These are phyloP conservation scores for Mortierella antarctica DNA, from an alignment of 192 early-diverging fungal genomes.

Conservation along the genomic window DNA sequence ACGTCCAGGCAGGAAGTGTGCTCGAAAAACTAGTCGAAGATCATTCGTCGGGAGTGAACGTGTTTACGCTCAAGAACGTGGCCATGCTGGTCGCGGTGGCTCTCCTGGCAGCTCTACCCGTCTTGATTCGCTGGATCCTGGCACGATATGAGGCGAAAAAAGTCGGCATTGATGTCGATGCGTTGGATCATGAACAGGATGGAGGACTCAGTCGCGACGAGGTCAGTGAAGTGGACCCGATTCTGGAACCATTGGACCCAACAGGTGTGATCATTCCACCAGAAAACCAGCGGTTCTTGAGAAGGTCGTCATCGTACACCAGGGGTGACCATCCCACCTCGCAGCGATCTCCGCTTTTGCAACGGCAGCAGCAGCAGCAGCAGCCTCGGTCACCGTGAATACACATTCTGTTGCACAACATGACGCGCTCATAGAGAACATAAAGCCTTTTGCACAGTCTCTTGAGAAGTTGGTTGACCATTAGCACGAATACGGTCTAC, in stretches of 20 bases:
- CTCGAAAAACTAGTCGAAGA: conserved; percentile 62
- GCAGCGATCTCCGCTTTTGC: too few species aligned
- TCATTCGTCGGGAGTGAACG: conserved; percentile 38
- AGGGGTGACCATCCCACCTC: conserved; percentile 24
- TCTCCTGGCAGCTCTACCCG: conserved; percentile 59
- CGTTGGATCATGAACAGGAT: conserved; percentile 16
- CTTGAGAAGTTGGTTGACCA: too few species aligned
- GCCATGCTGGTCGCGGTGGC: conserved; percentile 58
- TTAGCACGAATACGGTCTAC: too few species aligned
- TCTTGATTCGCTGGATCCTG: conserved; percentile 52
- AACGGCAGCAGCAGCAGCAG: too few species aligned
- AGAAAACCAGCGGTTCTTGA: conserved; percentile 41
- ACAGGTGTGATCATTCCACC: conserved; percentile 46
- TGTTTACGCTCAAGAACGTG: conserved; percentile 61
- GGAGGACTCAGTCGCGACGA: background rate
- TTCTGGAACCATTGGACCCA: conserved; percentile 44
- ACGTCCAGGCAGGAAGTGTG: conserved; percentile 68
- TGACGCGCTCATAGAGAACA: too few species aligned
- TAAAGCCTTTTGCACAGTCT: too few species aligned
- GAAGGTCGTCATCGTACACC: conserved; percentile 10
- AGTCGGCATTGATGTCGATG: conserved; percentile 37
- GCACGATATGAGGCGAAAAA: conserved; percentile 43
- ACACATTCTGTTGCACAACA: too few species aligned
- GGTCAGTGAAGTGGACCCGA: conserved; percentile 16
- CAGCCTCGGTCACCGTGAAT: too few species aligned